These are phyloP conservation scores for Leishmania tropica DNA, from an alignment of 208 protist species.

Conservation along the genomic window DNA sequence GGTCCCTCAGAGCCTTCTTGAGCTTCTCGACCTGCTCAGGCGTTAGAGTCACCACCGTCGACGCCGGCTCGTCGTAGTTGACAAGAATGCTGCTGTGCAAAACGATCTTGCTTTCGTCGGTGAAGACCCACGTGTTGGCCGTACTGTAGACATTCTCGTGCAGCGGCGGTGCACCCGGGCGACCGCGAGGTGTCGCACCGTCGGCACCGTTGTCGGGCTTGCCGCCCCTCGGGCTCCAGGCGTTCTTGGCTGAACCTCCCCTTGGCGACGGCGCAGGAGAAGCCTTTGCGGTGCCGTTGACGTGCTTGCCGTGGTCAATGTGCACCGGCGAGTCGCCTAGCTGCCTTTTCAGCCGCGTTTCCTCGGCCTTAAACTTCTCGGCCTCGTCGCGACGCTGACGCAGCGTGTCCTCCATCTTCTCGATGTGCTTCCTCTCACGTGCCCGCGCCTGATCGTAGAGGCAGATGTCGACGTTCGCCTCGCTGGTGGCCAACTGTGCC, in stretches of 20 bases:
- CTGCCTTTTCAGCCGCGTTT: slow-evolving; percentile 8
- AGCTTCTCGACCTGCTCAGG: slow-evolving; percentile 42
- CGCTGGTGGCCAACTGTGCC: slow-evolving; percentile 37
- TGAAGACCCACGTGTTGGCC: slow-evolving; percentile 21
- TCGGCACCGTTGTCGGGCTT: background rate
- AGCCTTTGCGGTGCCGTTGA: background rate
- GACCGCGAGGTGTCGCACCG: slow-evolving; percentile 3
- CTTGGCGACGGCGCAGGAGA: background rate
- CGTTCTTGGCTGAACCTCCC: background rate
- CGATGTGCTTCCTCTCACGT: slow-evolving; percentile 16
- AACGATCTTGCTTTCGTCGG: slow-evolving; percentile 9
- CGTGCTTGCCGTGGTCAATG: slow-evolving; percentile 8
- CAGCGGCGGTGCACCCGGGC: slow-evolving; percentile 23
- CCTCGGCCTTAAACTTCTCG: slow-evolving; percentile 22
- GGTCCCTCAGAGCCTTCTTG: slow-evolving; percentile 22
- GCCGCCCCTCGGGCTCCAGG: background rate
- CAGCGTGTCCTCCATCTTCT: slow-evolving; percentile 19
- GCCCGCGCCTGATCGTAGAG: slow-evolving; percentile 12
- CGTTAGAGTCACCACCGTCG: slow-evolving; percentile 37
- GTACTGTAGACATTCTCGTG: slow-evolving; percentile 20
- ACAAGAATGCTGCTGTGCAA: slow-evolving; percentile 34
- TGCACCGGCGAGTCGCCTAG: slow-evolving; percentile 15
- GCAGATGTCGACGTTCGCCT: slow-evolving; percentile 22
- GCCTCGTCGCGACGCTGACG: slow-evolving; percentile 18
- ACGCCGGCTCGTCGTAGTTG: slow-evolving; percentile 43